Evolutionary conservation across 495 filamentous ascomycete genomes (phyloP), one percentile per base, ranked within the genome.

Genomic region (Talaromyces stipitatus): DNA sequence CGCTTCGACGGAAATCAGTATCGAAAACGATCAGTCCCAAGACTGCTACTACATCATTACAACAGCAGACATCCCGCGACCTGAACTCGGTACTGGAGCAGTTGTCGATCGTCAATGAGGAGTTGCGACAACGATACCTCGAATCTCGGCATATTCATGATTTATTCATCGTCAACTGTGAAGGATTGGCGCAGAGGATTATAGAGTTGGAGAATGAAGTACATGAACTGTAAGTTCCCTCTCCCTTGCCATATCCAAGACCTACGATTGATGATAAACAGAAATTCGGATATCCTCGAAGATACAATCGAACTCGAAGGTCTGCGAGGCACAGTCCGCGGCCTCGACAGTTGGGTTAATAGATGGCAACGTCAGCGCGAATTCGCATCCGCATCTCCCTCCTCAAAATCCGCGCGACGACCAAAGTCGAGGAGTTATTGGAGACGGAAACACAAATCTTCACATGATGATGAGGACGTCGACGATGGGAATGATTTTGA

Each of bases 141-240:
- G 72, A 75, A 55, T 61, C 69, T 1, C 54, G 52, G n/a, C 58
- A 68, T 26, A 73, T 75, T 20, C 66, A 70, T 48, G 62, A 71
- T 23, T 30, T 68, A 10, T 66, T 66, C 45, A 65, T 59, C n/a
- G 62, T 58, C 5, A 66, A 66, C 50, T 66, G 69, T 30, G 63
- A 67, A 22, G 61, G 54, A 12, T 55, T 71, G 41, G 51, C 56
- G 10, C 50, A 60, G 8, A 62, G 56, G 26, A 59, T 73, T 8
- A 60, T 62, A 3, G 68, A 67, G 24, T 52, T 73, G 22, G 65
- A 69, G 47, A 59, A 64, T 12, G 72, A 73, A 58, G 64, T 71
- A 12, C 14, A 62, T 12, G 69, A 69, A 33, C 50, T 72, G 71
- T 75, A 57, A 63, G 68, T 63, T n/a, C 20, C 20, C 53, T 16